Base-by-base conservation (phyloP, 495 filamentous ascomycete genomes). In the Penicillium bialowiezense region DNA sequence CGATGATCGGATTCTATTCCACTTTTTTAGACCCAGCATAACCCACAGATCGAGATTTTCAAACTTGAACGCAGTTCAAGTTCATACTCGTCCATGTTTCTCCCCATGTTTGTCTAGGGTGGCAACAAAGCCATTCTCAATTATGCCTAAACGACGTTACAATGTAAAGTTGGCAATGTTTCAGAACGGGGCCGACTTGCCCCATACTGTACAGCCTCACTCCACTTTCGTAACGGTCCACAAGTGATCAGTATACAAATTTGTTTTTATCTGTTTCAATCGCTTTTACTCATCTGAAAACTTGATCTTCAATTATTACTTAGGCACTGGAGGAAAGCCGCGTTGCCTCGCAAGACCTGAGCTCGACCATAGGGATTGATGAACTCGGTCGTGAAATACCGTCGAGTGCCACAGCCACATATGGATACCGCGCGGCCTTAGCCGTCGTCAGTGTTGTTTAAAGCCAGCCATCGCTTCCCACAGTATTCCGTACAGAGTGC, bases 121-220 rank as follows among this genome's bases (percentile, higher is more conserved):
- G 38, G 38, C 38, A 50, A 41, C 28, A 41, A 40, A 32, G 26
- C 17, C 7, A 34, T 49, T 40, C n/a, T n/a, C n/a, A n/a, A n/a
- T n/a, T n/a, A 31, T 33, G 9, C 5, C 29, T 33, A 20, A 24
- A 47, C 23, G 18, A 19, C 28, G 23, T 39, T 39, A 48, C 44
- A 37, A 14, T 17, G 54, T 56, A 62, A 52, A 33, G 5, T 51
- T 31, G 26, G 24, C 15, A 51, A 35, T 52, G 59, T 63, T 63
- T 63, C 59, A 62, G 59, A 54, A 41, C 44, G 41, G 41, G 47
- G 33, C 47, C 51, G 18, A 48, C 28, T 39, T n/a, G 17, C 37
- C 37, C 54, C 39, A n/a, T n/a, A n/a, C n/a, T n/a, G 41, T 44
- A 45, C 44, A 26, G 36, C 21, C 37, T 44, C 40, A 20, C 59